These are phyloP conservation scores for Lophium mytilinum DNA, from an alignment of 495 filamentous ascomycete genomes.

Conservation along the genomic window DNA sequence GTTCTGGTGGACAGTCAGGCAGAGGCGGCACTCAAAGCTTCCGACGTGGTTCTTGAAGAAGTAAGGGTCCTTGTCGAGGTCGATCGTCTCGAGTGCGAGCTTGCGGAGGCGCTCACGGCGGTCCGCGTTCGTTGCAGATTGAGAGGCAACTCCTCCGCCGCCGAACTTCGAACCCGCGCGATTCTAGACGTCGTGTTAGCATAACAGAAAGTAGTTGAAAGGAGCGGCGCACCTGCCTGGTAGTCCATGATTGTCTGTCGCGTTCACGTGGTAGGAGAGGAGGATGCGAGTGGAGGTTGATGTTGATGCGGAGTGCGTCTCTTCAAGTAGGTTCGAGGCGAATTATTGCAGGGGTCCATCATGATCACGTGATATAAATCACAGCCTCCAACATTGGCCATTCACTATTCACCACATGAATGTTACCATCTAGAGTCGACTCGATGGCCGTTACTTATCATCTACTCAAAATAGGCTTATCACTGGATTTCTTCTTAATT, in stretches of 20 bases:
- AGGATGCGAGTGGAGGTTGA: no score
- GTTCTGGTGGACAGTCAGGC: constrained; percentile 98
- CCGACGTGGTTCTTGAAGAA: constrained; percentile 99
- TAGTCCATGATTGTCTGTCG: constrained; percentile 44
- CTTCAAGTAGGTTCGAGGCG: no score
- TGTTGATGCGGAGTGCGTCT: no score
- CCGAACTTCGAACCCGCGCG: constrained; percentile 97
- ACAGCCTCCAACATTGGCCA: no score
- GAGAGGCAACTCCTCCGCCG: constrained; percentile 90
- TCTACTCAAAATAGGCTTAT: no score
- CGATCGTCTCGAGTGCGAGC: constrained; percentile 96
- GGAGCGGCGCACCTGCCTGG: constrained; percentile 38
- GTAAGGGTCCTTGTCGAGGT: constrained; percentile 98
- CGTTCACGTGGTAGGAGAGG: neutral
- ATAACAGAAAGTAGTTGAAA: neutral
- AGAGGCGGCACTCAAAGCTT: constrained; percentile 95
- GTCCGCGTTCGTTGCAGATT: constrained; percentile 90
- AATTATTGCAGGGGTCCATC: no score
- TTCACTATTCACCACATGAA: no score
- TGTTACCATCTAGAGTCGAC: no score
- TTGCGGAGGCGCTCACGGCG: constrained; percentile 94
- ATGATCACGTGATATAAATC: no score
- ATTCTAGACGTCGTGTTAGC: constrained; percentile 49
- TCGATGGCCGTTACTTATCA: no score
- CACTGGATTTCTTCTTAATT: no score